phyloP scores from a whole-genome alignment of 495 filamentous ascomycete species.

The Xylaria bambusicola region DNA sequence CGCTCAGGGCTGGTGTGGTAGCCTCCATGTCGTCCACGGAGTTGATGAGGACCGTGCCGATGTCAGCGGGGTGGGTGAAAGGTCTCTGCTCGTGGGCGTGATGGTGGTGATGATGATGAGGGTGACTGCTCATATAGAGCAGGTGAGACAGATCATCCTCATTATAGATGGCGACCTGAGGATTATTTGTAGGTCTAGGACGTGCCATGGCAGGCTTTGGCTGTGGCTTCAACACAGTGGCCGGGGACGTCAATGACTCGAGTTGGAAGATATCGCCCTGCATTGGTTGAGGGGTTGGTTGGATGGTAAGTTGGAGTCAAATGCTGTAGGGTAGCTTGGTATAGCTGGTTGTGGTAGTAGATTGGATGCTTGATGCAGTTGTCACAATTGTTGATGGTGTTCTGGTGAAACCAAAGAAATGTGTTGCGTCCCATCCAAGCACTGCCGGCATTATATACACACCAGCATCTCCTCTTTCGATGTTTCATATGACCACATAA shows the following conservation, averaged over 20 bases:
- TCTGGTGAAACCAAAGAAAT: conserved; percentile 13
- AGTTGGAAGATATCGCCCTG: conserved; percentile 36
- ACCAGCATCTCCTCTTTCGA: background rate
- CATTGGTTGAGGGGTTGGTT: conserved; percentile 21
- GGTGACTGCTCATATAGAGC: conserved; percentile 28
- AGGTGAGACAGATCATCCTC: conserved; percentile 45
- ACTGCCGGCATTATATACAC: conserved; percentile 14
- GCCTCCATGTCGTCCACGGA: conserved; percentile 24
- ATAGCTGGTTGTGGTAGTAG: background rate
- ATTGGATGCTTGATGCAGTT: background rate
- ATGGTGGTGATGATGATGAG: conserved; percentile 26
- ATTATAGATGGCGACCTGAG: conserved; percentile 46
- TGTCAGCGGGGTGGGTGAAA: conserved; percentile 14
- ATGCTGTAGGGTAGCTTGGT: conserved; percentile 1
- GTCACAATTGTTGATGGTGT: background rate
- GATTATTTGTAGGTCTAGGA: conserved; percentile 4
- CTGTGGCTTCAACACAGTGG: conserved; percentile 14
- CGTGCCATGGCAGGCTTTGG: conserved; percentile 12
- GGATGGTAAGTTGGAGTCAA: background rate
- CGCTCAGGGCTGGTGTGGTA: conserved; percentile 32
- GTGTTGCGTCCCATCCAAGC: conserved; percentile 4
- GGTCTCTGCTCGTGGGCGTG: conserved; percentile 14
- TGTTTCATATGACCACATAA: background rate
- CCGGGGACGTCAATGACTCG: conserved; percentile 24
- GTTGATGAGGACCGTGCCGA: conserved; percentile 29